Percentiles rank a stretch among this genome's conserved stretches.
phyloP scores from a whole-genome alignment of 352 stramenopile genomes.

The Phytophthora litchii region DNA sequence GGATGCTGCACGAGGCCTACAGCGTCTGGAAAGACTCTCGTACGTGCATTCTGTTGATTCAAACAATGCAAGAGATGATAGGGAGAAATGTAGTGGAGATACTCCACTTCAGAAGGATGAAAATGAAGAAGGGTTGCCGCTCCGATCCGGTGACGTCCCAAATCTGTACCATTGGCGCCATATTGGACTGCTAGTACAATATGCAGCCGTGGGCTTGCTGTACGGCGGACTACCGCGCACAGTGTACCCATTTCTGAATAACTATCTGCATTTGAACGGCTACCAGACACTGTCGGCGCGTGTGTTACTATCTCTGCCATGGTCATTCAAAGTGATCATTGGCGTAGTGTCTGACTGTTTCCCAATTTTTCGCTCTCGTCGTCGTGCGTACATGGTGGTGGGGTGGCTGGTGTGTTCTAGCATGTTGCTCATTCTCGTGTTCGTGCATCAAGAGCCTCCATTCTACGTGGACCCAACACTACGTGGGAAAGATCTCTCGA shows the following conservation, averaged over 20 bases:
- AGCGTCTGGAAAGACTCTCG: slow-evolving; percentile 32
- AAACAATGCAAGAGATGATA: slow-evolving; percentile 4
- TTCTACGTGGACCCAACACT: slow-evolving; percentile 62
- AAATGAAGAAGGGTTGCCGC: slow-evolving; percentile 21
- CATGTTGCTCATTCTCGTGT: slow-evolving; percentile 60
- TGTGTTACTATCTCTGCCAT: slow-evolving; percentile 61
- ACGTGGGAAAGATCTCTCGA: slow-evolving; percentile 50
- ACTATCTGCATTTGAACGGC: slow-evolving; percentile 74
- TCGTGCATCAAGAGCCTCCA: slow-evolving; percentile 44
- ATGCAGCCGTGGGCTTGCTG: slow-evolving; percentile 66
- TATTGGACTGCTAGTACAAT: slow-evolving; percentile 71
- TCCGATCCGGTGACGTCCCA: slow-evolving; percentile 52
- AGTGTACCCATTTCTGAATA: slow-evolving; percentile 77
- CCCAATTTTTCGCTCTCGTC: slow-evolving; percentile 62
- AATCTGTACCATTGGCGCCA: slow-evolving; percentile 60
- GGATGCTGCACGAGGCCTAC: slow-evolving; percentile 19
- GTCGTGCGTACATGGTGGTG: slow-evolving; percentile 75
- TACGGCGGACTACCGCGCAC: slow-evolving; percentile 63
- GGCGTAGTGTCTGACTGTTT: slow-evolving; percentile 70
- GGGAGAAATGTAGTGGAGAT: slow-evolving; percentile 3
- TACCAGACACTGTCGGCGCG: slow-evolving; percentile 68
- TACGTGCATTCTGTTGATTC: slow-evolving; percentile 19
- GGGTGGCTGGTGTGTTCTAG: slow-evolving; percentile 58
- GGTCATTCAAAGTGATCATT: slow-evolving; percentile 73
- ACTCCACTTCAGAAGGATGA: slow-evolving; percentile 19